Evolutionary conservation across 1,284 basidiomycete species (phyloP), one percentile per base, ranked within the genome.

Genomic region (Rhodotorula sp.): DNA sequence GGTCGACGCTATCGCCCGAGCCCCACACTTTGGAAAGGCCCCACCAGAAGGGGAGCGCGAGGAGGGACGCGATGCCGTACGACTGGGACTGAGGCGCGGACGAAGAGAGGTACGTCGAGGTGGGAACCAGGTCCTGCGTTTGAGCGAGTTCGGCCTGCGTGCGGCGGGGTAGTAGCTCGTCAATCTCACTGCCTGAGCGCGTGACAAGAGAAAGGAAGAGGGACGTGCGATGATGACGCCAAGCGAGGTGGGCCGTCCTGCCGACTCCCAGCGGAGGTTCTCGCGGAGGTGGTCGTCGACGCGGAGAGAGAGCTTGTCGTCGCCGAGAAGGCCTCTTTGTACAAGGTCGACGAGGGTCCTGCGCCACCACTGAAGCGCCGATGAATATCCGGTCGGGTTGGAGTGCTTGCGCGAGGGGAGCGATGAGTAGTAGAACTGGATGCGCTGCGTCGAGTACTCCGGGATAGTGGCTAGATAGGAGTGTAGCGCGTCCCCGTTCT

Each of bases 331-430:
- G 0, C 75, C 78, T 25, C 59, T 57, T 29, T 64, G 56, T 22
- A 66, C 66, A 48, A 79, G 64, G n/a, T 64, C 56, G 21, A 61
- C 34, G 50, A 79, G 70, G 3, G 74, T 64, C n/a, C 53, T 61
- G 48, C 71, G 71, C 78, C 78, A 79, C 78, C 77, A 79, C 22
- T 51, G 41, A 53, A 78, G 46, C 15, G 74, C 72, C 22, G 69
- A 58, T 1, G 71, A 64, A 69, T 74, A 78, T 39, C 77, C 75
- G 15, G 76, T 76, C 51, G 76, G 77, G 67, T 79, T 79, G 41
- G 73, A 66, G 32, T 60, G 63, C 59, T 74, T 74, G 66, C 70
- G 70, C 2, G 67, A 56, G 1, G 75, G 64, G 50, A 76, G 61
- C 36, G 70, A 72, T 25, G 75, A 76, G 64, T 76, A 76, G 60